Conservation (phyloP, 331 rosid species). For the Prunus yedoensis region DNA sequence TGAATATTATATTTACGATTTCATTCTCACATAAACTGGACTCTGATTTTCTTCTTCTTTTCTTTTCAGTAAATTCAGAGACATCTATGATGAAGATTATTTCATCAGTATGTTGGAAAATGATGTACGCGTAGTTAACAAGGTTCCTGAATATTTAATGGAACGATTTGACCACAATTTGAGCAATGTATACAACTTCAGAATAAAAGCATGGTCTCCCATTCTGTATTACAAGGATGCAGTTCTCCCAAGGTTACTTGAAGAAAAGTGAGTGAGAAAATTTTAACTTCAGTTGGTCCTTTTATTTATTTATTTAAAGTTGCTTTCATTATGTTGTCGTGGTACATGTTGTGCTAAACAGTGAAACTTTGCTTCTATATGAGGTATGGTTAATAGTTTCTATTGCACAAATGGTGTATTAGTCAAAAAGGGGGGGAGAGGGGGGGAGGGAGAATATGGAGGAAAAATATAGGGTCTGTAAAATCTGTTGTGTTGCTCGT, state of each 20-base stretch:
- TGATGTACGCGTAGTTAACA: constrained; percentile 82
- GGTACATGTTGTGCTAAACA: neutral
- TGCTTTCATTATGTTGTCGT: neutral
- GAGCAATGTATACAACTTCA: constrained; percentile 93
- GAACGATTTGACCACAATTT: constrained; percentile 93
- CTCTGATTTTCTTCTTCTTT: constrained; percentile 35
- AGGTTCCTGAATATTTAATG: constrained; percentile 84
- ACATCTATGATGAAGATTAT: constrained; percentile 86
- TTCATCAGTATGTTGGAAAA: constrained; percentile 63
- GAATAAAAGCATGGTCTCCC: constrained; percentile 96
- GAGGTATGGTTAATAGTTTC: neutral
- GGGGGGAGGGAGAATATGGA: neutral
- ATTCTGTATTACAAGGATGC: constrained; percentile 73
- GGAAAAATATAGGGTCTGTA: neutral
- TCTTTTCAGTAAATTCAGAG: constrained; percentile 76
- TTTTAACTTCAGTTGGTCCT: constrained; percentile 2
- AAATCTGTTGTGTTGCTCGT: neutral
- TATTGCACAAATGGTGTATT: neutral
- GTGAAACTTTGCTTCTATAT: constrained; percentile 10
- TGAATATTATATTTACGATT: constrained; percentile 13
- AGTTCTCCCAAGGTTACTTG: constrained; percentile 90
- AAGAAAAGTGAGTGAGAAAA: constrained; percentile 71
- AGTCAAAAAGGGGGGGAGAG: neutral
- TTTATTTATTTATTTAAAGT: constrained; percentile 8
- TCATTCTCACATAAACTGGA: constrained; percentile 20